These are phyloP conservation scores for Monosporascus sp. DNA, from an alignment of 2,329 filamentous ascomycete species.

Conservation along the genomic window DNA sequence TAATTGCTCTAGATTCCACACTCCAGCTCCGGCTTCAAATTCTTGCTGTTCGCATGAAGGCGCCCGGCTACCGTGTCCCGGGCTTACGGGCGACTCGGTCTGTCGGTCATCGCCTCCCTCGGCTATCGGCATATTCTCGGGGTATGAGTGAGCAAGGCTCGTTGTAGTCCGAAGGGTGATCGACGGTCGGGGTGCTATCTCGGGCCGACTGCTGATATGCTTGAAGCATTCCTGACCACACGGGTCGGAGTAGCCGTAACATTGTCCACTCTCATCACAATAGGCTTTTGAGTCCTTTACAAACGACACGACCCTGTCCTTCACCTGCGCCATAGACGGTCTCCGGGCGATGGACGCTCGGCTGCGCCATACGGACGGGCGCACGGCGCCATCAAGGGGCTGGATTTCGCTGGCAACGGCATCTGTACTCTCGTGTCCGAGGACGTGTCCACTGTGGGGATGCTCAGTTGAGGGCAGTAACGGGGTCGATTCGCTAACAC, in stretches of 20 bases:
- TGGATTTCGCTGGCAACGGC: slow-evolving; percentile 15
- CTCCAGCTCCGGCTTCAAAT: slow-evolving; percentile 8
- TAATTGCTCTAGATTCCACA: slow-evolving; percentile 19
- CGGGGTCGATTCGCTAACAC: slow-evolving; percentile 42
- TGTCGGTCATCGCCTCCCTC: slow-evolving; percentile 23
- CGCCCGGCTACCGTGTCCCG: slow-evolving; percentile 19
- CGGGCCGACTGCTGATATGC: slow-evolving; percentile 41
- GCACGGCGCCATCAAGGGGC: slow-evolving; percentile 9
- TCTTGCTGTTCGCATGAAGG: slow-evolving; percentile 31
- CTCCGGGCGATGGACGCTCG: slow-evolving; percentile 33
- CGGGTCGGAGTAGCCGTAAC: slow-evolving; percentile 61
- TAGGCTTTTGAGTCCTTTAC: slow-evolving; percentile 60
- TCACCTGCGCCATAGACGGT: slow-evolving; percentile 51
- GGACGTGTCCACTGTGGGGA: slow-evolving; percentile 18
- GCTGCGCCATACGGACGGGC: slow-evolving; percentile 10
- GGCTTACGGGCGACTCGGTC: slow-evolving; percentile 14
- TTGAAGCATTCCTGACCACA: slow-evolving; percentile 64
- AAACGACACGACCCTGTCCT: slow-evolving; percentile 57
- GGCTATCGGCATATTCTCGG: slow-evolving; percentile 18
- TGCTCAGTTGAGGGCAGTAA: slow-evolving; percentile 32
- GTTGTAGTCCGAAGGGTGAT: slow-evolving; percentile 39
- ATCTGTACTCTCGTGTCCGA: slow-evolving; percentile 22
- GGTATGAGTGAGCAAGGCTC: slow-evolving; percentile 25
- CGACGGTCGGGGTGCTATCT: slow-evolving; percentile 28
- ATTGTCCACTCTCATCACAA: slow-evolving; percentile 57